Evolutionary conservation across 1,284 basidiomycete genomes (phyloP).

Genomic region (Ceraceosorus bombacis): DNA sequence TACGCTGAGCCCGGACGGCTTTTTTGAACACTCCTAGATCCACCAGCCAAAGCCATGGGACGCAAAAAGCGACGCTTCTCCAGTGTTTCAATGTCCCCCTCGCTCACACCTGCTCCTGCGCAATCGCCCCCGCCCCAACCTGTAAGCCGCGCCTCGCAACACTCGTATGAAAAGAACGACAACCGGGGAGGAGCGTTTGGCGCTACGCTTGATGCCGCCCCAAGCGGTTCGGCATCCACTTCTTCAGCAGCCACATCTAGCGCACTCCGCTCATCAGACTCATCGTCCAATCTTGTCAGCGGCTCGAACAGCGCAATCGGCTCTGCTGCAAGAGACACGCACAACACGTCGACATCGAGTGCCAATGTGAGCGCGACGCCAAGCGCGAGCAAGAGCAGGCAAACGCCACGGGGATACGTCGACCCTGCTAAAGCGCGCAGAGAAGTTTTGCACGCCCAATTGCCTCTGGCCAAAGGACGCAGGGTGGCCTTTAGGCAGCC

Average conservation of each 20-base stretch:
- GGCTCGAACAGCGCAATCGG: not conserved
- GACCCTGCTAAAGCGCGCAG: conserved; percentile 23
- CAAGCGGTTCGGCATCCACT: no score
- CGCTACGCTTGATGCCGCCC: no score
- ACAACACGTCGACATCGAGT: not conserved
- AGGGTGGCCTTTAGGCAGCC: conserved; percentile 35
- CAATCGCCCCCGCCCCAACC: not conserved
- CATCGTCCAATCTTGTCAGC: no score
- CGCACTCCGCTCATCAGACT: no score
- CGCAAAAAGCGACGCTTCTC: not conserved
- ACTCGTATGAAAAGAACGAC: no score
- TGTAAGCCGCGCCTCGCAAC: no score
- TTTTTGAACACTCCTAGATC: not conserved
- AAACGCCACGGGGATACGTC: conserved; percentile 2
- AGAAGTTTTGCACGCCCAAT: conserved; percentile 19
- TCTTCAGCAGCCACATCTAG: no score
- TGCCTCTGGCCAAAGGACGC: conserved; percentile 26
- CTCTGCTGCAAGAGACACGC: not conserved
- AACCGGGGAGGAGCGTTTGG: no score
- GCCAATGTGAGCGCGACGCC: not conserved
- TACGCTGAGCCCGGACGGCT: not conserved
- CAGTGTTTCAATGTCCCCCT: not conserved
- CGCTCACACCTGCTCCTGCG: not conserved
- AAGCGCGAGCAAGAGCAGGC: not conserved
- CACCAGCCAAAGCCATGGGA: not conserved